Percentiles rank a stretch among this genome's conserved stretches.
phyloP scores from a whole-genome alignment of 148 eudicot species.

The Chenopodium album region DNA sequence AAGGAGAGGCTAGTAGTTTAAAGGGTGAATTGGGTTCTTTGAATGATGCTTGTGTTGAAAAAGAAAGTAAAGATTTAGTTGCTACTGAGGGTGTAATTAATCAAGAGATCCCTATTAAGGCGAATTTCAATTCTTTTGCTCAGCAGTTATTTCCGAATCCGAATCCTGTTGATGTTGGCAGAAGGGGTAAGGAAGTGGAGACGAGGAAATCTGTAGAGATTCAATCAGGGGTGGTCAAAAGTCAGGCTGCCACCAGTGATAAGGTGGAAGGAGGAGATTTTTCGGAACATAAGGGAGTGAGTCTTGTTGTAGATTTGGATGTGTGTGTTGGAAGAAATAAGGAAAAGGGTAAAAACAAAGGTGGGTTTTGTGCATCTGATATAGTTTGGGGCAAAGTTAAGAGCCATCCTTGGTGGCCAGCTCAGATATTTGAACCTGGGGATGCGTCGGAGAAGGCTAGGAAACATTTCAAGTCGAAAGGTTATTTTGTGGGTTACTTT shows the following conservation, averaged over 20 bases:
- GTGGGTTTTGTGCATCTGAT: constrained; percentile 47
- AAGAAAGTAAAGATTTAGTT: background rate
- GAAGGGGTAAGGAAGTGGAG: background rate
- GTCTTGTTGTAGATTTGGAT: constrained; percentile 8
- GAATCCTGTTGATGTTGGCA: background rate
- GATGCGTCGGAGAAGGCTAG: constrained; percentile 59
- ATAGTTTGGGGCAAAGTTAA: constrained; percentile 86
- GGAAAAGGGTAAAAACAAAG: constrained; percentile 29
- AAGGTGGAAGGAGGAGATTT: background rate
- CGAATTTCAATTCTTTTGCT: background rate
- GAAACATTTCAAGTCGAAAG: constrained; percentile 46
- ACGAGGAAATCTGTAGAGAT: background rate
- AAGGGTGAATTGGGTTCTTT: constrained; percentile 1
- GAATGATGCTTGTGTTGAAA: constrained; percentile 2
- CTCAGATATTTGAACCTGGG: constrained; percentile 63
- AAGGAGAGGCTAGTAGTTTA: background rate
- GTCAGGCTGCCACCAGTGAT: background rate
- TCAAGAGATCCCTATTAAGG: constrained; percentile 2
- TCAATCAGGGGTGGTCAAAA: constrained; percentile 6
- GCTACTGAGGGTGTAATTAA: constrained; percentile 13
- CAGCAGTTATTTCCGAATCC: constrained; percentile 10
- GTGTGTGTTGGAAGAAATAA: background rate
- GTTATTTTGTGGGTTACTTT: constrained; percentile 61
- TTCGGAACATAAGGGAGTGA: constrained; percentile 10
- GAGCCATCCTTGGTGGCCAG: constrained; percentile 98